phyloP scores from a whole-genome alignment of 148 eudicot species.

The Oxyria digyna region DNA sequence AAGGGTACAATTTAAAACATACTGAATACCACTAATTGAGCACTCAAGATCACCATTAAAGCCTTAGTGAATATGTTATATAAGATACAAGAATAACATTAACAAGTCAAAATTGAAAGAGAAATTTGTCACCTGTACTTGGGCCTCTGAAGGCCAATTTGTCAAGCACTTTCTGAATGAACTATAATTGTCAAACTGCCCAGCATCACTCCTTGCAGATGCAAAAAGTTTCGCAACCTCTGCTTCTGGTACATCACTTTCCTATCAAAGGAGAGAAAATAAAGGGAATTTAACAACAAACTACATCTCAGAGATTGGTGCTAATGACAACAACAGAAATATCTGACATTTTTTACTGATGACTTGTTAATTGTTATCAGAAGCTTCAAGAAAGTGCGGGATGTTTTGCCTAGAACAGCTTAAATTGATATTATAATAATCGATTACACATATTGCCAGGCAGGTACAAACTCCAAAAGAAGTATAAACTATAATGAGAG shows the following conservation, averaged over 20 bases:
- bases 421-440: too few relatives aligned
- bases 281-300: neutral
- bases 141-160: slow-evolving; percentile 29
- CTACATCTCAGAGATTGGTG: neutral
- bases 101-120: neutral
- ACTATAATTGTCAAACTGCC: slow-evolving; percentile 14
- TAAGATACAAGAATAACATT: neutral
- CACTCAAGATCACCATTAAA: neutral
- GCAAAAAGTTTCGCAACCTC: slow-evolving; percentile 42
- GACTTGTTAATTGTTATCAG: too few relatives aligned
- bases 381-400: too few relatives aligned
- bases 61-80: neutral
- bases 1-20: neutral
- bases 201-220: slow-evolving; percentile 19
- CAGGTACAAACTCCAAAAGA: too few relatives aligned
- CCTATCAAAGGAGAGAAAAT: slow-evolving; percentile 14
- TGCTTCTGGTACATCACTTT: slow-evolving; percentile 32
- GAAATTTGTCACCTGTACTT: slow-evolving; percentile 22
- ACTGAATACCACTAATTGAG: neutral
- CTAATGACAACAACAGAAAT: too few relatives aligned
- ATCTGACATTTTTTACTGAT: too few relatives aligned
- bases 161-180: slow-evolving; percentile 21
- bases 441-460: too few relatives aligned
- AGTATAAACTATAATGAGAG: too few relatives aligned
- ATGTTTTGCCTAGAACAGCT: too few relatives aligned